Conservation (phyloP, 2,329 filamentous ascomycete species). For the Cercospora sojina region DNA sequence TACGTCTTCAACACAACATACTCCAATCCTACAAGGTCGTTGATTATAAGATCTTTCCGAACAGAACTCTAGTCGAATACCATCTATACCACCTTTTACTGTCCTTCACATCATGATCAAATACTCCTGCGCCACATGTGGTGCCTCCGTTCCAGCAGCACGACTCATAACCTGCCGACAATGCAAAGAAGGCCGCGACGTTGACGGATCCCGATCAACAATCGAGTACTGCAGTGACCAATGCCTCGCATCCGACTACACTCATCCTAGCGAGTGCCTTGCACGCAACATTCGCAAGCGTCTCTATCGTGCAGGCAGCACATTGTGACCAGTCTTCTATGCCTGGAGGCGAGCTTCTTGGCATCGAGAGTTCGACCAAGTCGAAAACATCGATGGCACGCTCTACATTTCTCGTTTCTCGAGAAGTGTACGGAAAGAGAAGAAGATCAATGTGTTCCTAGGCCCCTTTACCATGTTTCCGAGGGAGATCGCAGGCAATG, state of each 20-base stretch:
- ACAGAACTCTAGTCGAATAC: neutral
- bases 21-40: accelerated
- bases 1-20: neutral
- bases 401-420: neutral
- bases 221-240: neutral
- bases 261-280: neutral
- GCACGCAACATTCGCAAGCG: constrained; percentile 2
- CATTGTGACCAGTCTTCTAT: neutral
- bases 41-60: neutral
- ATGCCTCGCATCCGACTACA: neutral
- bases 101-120: neutral
- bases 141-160: neutral
- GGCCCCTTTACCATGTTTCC: neutral
- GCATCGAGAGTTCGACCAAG: neutral
- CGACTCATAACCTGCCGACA: neutral
- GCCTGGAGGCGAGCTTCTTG: neutral
- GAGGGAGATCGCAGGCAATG: neutral
- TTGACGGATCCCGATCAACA: neutral
- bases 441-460: neutral
- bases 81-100: neutral
- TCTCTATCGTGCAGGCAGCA: neutral
- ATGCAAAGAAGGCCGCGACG: neutral
- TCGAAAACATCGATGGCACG: neutral
- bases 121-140: neutral
- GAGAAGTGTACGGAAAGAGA: neutral